Conservation (phyloP, 2,329 filamentous ascomycete genomes). For the Juglanconis juglandina region DNA sequence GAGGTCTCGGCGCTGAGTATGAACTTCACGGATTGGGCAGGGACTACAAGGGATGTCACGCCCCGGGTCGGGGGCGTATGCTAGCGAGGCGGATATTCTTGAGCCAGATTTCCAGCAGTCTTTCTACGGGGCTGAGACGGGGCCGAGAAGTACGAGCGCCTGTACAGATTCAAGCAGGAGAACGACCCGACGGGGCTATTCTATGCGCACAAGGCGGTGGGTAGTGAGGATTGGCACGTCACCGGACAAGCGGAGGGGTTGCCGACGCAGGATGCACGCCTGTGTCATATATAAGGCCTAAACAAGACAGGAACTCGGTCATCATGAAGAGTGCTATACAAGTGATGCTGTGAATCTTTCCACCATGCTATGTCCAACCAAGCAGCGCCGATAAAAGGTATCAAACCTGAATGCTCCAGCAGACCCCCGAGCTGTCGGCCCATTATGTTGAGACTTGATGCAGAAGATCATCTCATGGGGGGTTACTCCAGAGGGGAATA, state of each 20-base stretch:
- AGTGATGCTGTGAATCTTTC: too few species aligned
- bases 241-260: conserved; percentile 1
- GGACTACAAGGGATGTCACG: conserved; percentile 27
- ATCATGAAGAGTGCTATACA: too few species aligned
- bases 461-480: too few species aligned
- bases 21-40: conserved; percentile 31
- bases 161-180: conserved; percentile 30
- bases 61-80: conserved; percentile 34
- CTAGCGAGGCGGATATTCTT: conserved; percentile 36
- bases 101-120: conserved; percentile 32
- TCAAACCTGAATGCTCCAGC: too few species aligned
- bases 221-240: conserved; percentile 23
- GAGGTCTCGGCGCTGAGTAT: conserved; percentile 10
- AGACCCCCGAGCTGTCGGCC: too few species aligned
- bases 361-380: too few species aligned
- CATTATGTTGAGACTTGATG: too few species aligned
- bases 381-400: too few species aligned
- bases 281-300: neutral
- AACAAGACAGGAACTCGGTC: too few species aligned
- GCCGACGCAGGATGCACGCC: conserved; percentile 1
- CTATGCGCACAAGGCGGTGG: conserved; percentile 23
- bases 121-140: conserved; percentile 28
- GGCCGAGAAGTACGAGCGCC: conserved; percentile 22
- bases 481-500: too few species aligned
- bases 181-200: conserved; percentile 32